Evolutionary conservation across 768 basidiomycete genomes (phyloP).

Genomic region (Tulasnella sp.): DNA sequence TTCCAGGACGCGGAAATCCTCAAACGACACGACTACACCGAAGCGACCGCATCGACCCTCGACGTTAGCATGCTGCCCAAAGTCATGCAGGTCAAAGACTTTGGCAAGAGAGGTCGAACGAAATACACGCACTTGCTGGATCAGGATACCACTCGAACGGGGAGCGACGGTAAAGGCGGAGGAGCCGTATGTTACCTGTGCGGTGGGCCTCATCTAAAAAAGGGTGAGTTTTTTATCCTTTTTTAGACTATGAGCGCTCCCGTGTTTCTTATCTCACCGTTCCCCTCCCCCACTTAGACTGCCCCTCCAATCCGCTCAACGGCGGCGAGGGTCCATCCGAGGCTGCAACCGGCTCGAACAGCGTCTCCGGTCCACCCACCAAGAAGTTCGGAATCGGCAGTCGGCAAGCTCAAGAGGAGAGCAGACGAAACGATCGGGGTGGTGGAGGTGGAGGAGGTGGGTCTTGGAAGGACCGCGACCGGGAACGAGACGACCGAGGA

Average conservation of each 20-base stretch:
- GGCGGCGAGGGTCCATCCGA: constrained; percentile 16
- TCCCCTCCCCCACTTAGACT: constrained; percentile 24
- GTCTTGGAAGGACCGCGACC: constrained; percentile 25
- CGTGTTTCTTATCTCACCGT: neutral
- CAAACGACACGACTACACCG: constrained; percentile 76
- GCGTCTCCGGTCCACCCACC: constrained; percentile 3
- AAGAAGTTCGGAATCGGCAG: constrained; percentile 24
- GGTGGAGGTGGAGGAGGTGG: neutral
- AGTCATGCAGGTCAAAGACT: constrained; percentile 96
- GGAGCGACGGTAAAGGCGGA: constrained; percentile 63
- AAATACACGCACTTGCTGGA: constrained; percentile 96
- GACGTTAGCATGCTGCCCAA: constrained; percentile 86
- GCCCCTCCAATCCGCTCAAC: constrained; percentile 26
- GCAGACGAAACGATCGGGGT: constrained; percentile 11
- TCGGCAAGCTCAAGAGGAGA: neutral
- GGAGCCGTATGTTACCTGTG: constrained; percentile 73
- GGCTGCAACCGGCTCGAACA: constrained; percentile 26
- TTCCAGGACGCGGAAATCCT: constrained; percentile 83
- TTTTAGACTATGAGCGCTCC: neutral
- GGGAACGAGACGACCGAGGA: constrained; percentile 30
- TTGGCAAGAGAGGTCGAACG: constrained; percentile 84
- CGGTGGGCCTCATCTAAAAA: constrained; percentile 90
- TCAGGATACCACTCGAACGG: constrained; percentile 73
- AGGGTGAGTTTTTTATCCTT: constrained; percentile 48
- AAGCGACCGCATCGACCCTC: constrained; percentile 80